phyloP scores from a whole-genome alignment of 1,284 basidiomycete genomes.

The Takashimella tepidaria region DNA sequence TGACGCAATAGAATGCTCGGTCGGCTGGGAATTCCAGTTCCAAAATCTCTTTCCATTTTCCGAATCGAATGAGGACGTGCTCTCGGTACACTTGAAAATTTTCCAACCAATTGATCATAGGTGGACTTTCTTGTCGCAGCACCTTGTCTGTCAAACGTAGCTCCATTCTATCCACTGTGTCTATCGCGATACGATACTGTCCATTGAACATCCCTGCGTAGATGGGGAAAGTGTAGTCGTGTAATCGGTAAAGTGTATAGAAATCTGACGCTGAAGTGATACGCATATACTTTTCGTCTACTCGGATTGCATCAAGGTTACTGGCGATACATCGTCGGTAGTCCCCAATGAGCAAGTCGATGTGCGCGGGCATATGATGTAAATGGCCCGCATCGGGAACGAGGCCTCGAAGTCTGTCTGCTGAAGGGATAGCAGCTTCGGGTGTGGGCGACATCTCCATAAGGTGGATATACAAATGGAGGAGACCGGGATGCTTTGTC shows the following conservation, averaged over 20 bases:
- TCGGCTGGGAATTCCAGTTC: slow-evolving; percentile 21
- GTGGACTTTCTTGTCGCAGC: slow-evolving; percentile 18
- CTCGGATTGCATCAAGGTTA: slow-evolving; percentile 28
- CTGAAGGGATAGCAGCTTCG: slow-evolving; percentile 29
- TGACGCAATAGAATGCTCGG: slow-evolving; percentile 26
- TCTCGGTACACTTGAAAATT: slow-evolving; percentile 24
- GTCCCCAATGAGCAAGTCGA: slow-evolving; percentile 41
- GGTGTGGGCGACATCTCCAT: slow-evolving; percentile 38
- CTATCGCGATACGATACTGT: slow-evolving; percentile 26
- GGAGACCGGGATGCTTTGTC: slow-evolving; percentile 29
- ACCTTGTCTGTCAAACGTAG: slow-evolving; percentile 23
- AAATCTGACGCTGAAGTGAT: slow-evolving; percentile 16
- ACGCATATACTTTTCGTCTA: slow-evolving; percentile 33
- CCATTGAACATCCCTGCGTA: slow-evolving; percentile 43
- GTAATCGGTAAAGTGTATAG: slow-evolving; percentile 40
- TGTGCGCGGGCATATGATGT: slow-evolving; percentile 42
- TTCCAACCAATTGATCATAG: slow-evolving; percentile 38
- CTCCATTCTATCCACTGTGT: slow-evolving; percentile 31
- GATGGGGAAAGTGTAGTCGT: slow-evolving; percentile 36
- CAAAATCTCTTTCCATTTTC: slow-evolving; percentile 38
- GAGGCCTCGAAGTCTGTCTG: slow-evolving; percentile 28
- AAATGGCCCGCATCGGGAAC: slow-evolving; percentile 40
- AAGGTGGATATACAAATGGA: slow-evolving; percentile 43
- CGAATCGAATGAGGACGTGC: slow-evolving; percentile 40
- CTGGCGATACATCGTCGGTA: slow-evolving; percentile 33